These are phyloP conservation scores for Purpureocillium takamizusanense DNA, from an alignment of 2,329 filamentous ascomycete species.

Conservation along the genomic window DNA sequence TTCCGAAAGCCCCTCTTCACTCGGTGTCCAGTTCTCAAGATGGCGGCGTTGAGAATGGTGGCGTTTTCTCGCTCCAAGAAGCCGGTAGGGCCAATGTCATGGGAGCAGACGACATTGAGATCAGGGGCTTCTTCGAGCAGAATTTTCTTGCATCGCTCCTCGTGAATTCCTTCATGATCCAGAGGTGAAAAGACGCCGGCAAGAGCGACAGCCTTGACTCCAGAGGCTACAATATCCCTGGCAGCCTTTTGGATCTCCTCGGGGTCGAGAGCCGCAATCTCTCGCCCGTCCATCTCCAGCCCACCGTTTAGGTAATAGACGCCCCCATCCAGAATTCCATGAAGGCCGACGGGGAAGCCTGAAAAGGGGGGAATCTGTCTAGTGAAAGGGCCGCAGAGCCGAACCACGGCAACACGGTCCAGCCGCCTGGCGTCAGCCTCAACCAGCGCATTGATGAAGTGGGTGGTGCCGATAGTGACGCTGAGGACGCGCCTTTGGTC, in stretches of 20 bases:
- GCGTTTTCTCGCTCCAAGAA: constrained; percentile 42
- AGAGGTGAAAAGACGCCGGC: constrained; percentile 37
- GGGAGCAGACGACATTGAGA: constrained; percentile 30
- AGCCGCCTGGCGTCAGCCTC: constrained; percentile 33
- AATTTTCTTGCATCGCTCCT: constrained; percentile 27
- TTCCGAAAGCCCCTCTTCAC: constrained; percentile 37
- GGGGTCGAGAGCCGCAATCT: constrained; percentile 27
- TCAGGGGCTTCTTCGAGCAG: constrained; percentile 24
- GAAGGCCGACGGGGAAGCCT: constrained; percentile 32
- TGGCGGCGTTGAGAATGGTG: constrained; percentile 44
- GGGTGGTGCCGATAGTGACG: constrained; percentile 41
- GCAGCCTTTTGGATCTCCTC: constrained; percentile 25
- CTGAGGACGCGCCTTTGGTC: constrained; percentile 29
- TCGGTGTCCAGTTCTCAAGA: constrained; percentile 34
- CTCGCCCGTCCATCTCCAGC: constrained; percentile 38
- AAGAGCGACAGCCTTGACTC: constrained; percentile 28
- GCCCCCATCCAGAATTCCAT: constrained; percentile 30
- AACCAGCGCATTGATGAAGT: constrained; percentile 40
- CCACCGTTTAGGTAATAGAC: constrained; percentile 33
- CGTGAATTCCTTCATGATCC: constrained; percentile 30
- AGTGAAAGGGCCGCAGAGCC: constrained; percentile 36
- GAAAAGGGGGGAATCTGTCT: constrained; percentile 34
- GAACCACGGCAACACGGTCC: constrained; percentile 33
- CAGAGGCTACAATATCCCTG: constrained; percentile 21
- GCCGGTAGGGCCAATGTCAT: constrained; percentile 33